phyloP scores from a whole-genome alignment of 192 early-diverging fungal species.

The Backusella tarrabulga region DNA sequence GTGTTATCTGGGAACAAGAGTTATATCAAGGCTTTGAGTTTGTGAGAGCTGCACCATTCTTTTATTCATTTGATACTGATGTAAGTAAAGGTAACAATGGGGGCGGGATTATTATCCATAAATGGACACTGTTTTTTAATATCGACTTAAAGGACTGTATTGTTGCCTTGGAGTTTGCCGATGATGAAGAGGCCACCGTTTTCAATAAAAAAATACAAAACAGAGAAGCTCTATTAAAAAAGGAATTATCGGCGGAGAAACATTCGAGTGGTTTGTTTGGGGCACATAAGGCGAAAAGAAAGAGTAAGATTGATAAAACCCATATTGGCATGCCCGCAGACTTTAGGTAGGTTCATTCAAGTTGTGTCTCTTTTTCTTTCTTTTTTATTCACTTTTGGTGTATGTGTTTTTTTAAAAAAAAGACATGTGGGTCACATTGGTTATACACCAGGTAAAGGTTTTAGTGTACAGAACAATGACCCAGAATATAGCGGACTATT shows the following conservation, averaged over 20 bases:
- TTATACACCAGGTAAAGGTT: slow-evolving; percentile 55
- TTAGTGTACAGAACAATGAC: slow-evolving; percentile 64
- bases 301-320: slow-evolving; percentile 56
- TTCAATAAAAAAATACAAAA: slow-evolving; percentile 59
- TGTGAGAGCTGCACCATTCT: slow-evolving; percentile 58
- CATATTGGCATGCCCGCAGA: slow-evolving; percentile 52
- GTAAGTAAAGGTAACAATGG: slow-evolving; percentile 34
- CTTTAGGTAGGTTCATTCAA: slow-evolving; percentile 23
- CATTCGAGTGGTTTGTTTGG: neutral
- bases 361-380: neutral
- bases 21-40: slow-evolving; percentile 72
- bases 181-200: slow-evolving; percentile 61
- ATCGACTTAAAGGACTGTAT: slow-evolving; percentile 44
- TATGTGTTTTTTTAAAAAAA: neutral
- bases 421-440: slow-evolving; percentile 64
- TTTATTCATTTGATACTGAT: slow-evolving; percentile 71
- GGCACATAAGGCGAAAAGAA: slow-evolving; percentile 28
- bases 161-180: slow-evolving; percentile 70
- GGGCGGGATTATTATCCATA: neutral
- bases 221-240: slow-evolving; percentile 1
- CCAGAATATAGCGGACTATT: slow-evolving; percentile 66
- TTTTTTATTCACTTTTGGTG: neutral
- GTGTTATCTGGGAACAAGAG: slow-evolving; percentile 83
- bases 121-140: neutral
- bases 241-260: slow-evolving; percentile 12